Evolutionary conservation across 1,284 basidiomycete genomes (phyloP).

Genomic region (Apiotrichum akiyoshidainum): DNA sequence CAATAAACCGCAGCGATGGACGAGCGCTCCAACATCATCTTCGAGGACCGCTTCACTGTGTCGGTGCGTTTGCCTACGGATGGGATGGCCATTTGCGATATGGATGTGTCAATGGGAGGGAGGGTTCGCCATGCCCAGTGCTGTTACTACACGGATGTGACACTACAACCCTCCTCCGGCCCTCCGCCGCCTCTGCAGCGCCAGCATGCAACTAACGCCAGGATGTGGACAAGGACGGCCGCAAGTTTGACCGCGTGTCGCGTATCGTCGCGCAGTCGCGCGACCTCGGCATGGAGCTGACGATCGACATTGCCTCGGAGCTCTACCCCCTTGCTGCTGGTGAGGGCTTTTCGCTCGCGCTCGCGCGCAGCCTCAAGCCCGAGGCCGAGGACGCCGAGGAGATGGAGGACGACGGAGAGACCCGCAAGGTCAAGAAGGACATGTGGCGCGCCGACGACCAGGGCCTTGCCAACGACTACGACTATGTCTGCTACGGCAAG

Average conservation of each 20-base stretch:
- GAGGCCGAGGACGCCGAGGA: constrained; percentile 56
- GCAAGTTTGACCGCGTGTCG: constrained; percentile 68
- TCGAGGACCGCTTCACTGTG: constrained; percentile 86
- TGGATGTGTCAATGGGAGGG: no score
- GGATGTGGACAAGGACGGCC: constrained; percentile 82
- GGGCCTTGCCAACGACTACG: constrained; percentile 92
- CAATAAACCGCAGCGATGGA: constrained; percentile 10
- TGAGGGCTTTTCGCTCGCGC: constrained; percentile 77
- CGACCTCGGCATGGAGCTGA: constrained; percentile 84
- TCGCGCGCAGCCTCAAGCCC: constrained; percentile 72
- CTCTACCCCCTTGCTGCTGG: constrained; percentile 68
- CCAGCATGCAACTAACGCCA: constrained; percentile 8
- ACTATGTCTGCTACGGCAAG: constrained; percentile 99
- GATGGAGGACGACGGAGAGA: constrained; percentile 36
- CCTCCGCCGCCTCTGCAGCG: no score
- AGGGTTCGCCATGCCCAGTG: no score
- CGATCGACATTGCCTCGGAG: constrained; percentile 86
- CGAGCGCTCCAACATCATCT: constrained; percentile 55
- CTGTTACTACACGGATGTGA: no score
- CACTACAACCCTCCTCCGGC: no score
- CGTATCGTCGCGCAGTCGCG: constrained; percentile 77
- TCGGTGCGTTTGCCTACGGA: constrained; percentile 50
- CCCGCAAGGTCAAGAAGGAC: constrained; percentile 78
- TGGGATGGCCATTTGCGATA: neutral
- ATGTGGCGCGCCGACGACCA: constrained; percentile 70